Evolutionary conservation across 352 stramenopile genomes (phyloP).

Genomic region (Phytophthora tentaculata): DNA sequence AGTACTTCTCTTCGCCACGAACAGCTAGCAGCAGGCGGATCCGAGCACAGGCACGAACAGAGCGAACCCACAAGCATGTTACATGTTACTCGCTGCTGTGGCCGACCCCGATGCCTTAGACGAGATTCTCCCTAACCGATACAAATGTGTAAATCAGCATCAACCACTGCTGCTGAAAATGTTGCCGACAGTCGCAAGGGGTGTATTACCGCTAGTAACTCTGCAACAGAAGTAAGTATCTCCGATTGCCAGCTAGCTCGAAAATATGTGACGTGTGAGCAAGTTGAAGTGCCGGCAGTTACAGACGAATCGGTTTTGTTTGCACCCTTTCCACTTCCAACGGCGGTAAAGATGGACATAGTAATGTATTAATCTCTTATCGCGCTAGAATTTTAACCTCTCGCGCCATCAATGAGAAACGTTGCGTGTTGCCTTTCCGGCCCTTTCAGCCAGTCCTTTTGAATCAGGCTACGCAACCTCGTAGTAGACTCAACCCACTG

Average conservation of each 20-base stretch:
- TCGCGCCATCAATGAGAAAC: neutral
- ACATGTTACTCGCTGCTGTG: too few species aligned
- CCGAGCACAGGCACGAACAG: constrained; percentile 7
- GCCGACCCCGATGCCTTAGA: too few species aligned
- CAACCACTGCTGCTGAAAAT: too few species aligned
- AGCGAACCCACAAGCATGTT: neutral
- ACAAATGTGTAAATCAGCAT: too few species aligned
- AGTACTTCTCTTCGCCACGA: constrained; percentile 9
- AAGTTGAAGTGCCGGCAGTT: constrained; percentile 7
- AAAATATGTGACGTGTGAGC: constrained; percentile 12
- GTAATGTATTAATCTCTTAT: too few species aligned
- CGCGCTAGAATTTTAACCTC: too few species aligned
- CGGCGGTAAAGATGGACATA: constrained; percentile 7
- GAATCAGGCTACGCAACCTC: constrained; percentile 5
- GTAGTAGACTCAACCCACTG: too few species aligned
- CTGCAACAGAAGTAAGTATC: too few species aligned
- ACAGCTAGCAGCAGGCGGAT: constrained; percentile 19
- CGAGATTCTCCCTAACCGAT: too few species aligned
- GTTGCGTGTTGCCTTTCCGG: neutral
- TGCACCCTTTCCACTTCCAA: neutral
- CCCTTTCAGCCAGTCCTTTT: neutral
- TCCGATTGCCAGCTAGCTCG: too few species aligned
- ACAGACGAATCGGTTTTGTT: neutral
- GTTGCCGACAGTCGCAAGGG: too few species aligned
- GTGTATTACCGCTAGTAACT: too few species aligned